phyloP scores from a whole-genome alignment of 2,329 filamentous ascomycete genomes.

The Elsinoe ampelina region DNA sequence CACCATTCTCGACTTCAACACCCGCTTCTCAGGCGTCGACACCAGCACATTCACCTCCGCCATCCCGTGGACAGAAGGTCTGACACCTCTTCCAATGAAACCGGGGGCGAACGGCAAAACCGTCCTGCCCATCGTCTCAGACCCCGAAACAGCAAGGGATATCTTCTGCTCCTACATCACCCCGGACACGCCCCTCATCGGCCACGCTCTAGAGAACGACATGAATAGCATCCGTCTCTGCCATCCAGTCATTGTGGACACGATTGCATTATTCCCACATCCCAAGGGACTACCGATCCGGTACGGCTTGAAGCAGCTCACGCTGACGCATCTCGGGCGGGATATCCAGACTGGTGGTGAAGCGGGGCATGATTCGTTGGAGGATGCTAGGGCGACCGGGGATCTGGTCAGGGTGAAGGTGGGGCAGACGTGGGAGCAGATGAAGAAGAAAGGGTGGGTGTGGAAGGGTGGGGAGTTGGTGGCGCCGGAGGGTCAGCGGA shows the following conservation, averaged over 20 bases:
- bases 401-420: conserved; percentile 71
- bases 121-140: conserved; percentile 61
- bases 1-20: conserved; percentile 82
- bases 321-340: conserved; percentile 57
- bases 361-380: conserved; percentile 76
- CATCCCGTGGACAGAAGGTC: conserved; percentile 38
- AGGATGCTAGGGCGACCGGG: conserved; percentile 82
- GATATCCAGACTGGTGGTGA: conserved; percentile 66
- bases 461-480: conserved; percentile 41
- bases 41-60: conserved; percentile 67
- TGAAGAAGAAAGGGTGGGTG: conserved; percentile 60
- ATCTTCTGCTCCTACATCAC: conserved; percentile 68
- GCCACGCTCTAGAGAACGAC: conserved; percentile 93
- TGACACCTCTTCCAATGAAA: conserved; percentile 12
- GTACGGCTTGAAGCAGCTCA: conserved; percentile 66
- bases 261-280: conserved; percentile 74
- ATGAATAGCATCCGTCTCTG: conserved; percentile 77
- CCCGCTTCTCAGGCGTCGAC: conserved; percentile 79
- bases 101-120: conserved; percentile 12
- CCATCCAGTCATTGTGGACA: conserved; percentile 79
- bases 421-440: conserved; percentile 56
- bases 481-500: not conserved
- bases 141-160: conserved; percentile 62
- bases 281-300: conserved; percentile 66
- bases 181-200: conserved; percentile 73